Evolutionary conservation across 495 filamentous ascomycete genomes (phyloP).

Genomic region (Friedmanniomyces simplex): DNA sequence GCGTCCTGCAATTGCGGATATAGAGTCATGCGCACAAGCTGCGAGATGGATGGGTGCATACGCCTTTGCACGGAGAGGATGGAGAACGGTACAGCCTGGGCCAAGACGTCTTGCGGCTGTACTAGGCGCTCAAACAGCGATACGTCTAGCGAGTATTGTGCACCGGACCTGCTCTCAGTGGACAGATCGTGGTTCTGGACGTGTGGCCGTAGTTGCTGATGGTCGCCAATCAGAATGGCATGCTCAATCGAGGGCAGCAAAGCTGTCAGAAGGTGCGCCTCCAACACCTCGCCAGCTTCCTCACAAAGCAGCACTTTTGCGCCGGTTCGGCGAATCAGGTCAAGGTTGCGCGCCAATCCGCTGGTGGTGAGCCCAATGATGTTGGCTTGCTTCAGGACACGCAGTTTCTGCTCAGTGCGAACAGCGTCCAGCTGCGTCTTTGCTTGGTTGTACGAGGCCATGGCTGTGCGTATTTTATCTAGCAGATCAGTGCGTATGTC

Average conservation of each 20-base stretch:
- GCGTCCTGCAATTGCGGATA: conserved; percentile 58
- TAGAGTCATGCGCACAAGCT: conserved; percentile 34
- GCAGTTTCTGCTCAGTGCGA: conserved; percentile 38
- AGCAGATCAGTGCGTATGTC: conserved; percentile 33
- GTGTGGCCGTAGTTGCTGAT: conserved; percentile 60
- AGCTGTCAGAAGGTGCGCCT: conserved; percentile 58
- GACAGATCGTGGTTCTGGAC: conserved; percentile 51
- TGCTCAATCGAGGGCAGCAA: conserved; percentile 63
- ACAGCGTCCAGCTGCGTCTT: background rate
- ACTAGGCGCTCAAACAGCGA: conserved; percentile 63
- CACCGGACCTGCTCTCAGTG: conserved; percentile 45
- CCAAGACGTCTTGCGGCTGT: conserved; percentile 28
- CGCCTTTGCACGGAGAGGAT: conserved; percentile 56
- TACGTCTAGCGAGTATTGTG: conserved; percentile 50
- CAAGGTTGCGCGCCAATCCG: conserved; percentile 56
- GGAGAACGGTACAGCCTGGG: conserved; percentile 40
- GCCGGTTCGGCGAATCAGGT: conserved; percentile 47
- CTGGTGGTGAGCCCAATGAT: conserved; percentile 71
- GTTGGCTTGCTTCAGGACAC: conserved; percentile 43
- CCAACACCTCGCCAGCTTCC: conserved; percentile 70
- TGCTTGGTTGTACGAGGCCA: conserved; percentile 25
- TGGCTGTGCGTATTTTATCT: conserved; percentile 26
- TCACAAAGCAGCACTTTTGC: conserved; percentile 65
- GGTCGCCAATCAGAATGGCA: conserved; percentile 67
- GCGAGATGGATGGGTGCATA: conserved; percentile 40